Base-by-base conservation (phyloP, 208 protist species). In the Trypanosoma boissoni region DNA sequence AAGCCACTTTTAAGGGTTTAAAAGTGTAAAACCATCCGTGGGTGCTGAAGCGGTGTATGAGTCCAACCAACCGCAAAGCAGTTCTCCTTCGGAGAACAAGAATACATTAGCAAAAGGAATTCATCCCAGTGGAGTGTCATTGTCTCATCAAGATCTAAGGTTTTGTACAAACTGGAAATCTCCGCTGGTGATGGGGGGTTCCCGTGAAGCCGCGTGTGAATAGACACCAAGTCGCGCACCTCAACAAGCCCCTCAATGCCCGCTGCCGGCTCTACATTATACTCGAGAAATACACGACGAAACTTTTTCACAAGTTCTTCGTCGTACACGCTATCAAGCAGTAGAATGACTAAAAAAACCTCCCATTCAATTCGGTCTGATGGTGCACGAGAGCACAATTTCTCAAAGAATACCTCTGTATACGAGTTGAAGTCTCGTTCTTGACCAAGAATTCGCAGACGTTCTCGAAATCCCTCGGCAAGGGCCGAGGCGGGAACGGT, bases 71-170 rank as follows among this genome's bases (percentile, higher is more conserved):
- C 39, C 3, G 61, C 14, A 20, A 49, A 21, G 16, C n/a, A 28
- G 14, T 58, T 67, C 27, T 67, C 63, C 18, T 51, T 61, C 12
- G 73, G 76, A 0, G 64, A 64, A 26, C 66, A 54, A 52, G 42
- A 68, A 57, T 90, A 91, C 36, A 77, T 78, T 8, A 84, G 48
- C 32, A 79, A 74, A 24, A 94, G 59, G 69, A 94, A 94, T 46
- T 91, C 83, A 46, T 76, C 78, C 84, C 87, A 94, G 50, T 64
- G 64, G 23, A 94, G 48, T 31, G 78, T 88, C 64, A 83, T 86
- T 1, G 69, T 74, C 1, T 69, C 57, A 4, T 80, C 67, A 9
- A 87, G 59, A 14, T 75, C 74, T 3, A 91, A 53, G 4, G 57
- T 60, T 16, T 46, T 59, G 37, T 64, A 60, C 49, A 86, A 31